A percentile compares a stretch with the other conserved stretches of the same genome.
These are phyloP conservation scores for Didymella keratinophila DNA, from an alignment of 2,329 filamentous ascomycete genomes.

Conservation along the genomic window DNA sequence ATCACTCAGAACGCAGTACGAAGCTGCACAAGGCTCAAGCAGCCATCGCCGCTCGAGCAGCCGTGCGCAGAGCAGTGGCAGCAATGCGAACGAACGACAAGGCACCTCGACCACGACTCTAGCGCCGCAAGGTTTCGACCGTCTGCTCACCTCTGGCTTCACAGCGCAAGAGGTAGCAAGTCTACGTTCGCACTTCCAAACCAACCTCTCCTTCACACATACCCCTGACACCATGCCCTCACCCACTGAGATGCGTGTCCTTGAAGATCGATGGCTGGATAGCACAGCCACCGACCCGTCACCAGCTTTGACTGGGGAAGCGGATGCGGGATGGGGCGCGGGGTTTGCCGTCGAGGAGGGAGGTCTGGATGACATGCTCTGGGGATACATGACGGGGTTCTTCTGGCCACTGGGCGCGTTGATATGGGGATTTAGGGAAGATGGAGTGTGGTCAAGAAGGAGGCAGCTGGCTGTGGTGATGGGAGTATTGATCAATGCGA, in stretches of 20 bases:
- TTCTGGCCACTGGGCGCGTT: conserved; percentile 91
- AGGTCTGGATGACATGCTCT: conserved; percentile 83
- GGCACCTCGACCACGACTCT: conserved; percentile 56
- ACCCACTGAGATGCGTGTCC: conserved; percentile 73
- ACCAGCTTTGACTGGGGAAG: conserved; percentile 50
- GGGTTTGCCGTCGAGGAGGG: conserved; percentile 64
- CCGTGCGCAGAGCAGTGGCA: conserved; percentile 20
- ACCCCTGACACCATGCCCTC: conserved; percentile 90
- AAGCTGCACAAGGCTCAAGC: conserved; percentile 23
- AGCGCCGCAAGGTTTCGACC: conserved; percentile 83
- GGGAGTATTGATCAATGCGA: conserved; percentile 80
- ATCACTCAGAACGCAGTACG: conserved; percentile 44
- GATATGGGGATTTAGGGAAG: conserved; percentile 84
- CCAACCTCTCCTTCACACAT: conserved; percentile 80
- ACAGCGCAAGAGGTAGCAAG: conserved; percentile 82
- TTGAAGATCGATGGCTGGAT: conserved; percentile 94
- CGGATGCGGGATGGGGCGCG: conserved; percentile 57
- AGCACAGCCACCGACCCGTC: conserved; percentile 57
- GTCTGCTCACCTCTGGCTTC: conserved; percentile 82
- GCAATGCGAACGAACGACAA: conserved; percentile 25
- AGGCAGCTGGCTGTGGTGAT: conserved; percentile 87
- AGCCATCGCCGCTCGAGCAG: conserved; percentile 29
- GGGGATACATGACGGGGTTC: conserved; percentile 90
- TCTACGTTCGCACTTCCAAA: conserved; percentile 86
- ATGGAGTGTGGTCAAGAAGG: conserved; percentile 84